Evolutionary conservation across 179 eudicot genomes (phyloP).

Genomic region (Vitellaria paradoxa): DNA sequence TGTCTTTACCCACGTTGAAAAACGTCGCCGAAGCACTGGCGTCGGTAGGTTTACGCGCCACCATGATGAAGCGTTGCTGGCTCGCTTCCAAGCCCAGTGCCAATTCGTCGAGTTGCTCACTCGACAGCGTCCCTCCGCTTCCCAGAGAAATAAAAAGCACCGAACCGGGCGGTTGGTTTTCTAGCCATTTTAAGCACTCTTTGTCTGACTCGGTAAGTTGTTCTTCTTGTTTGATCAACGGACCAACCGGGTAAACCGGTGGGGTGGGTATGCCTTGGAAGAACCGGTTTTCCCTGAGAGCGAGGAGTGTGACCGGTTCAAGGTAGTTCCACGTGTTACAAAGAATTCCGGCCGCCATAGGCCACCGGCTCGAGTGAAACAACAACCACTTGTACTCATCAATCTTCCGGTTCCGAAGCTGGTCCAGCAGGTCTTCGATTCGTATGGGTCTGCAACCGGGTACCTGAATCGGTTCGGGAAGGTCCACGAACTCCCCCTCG

Average conservation of each 20-base stretch:
- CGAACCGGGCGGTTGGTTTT: slow-evolving; percentile 30
- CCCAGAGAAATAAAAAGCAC: slow-evolving; percentile 34
- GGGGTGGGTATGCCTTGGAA: slow-evolving; percentile 7
- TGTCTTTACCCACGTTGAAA: slow-evolving; percentile 14
- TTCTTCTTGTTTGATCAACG: slow-evolving; percentile 20
- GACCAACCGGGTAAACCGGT: slow-evolving; percentile 41
- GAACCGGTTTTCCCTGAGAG: slow-evolving; percentile 19
- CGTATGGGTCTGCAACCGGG: slow-evolving; percentile 43
- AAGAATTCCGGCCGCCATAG: slow-evolving; percentile 35
- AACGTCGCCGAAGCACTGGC: slow-evolving; percentile 13
- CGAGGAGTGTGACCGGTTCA: slow-evolving; percentile 24
- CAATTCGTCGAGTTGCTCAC: slow-evolving; percentile 39
- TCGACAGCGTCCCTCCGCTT: slow-evolving; percentile 43
- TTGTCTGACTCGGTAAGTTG: not conserved
- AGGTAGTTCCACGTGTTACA: slow-evolving; percentile 43
- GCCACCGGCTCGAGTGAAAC: slow-evolving; percentile 24
- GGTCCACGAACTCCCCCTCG: slow-evolving; percentile 32
- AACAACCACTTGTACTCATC: slow-evolving; percentile 23
- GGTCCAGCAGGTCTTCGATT: slow-evolving; percentile 26
- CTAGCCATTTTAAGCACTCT: slow-evolving; percentile 29
- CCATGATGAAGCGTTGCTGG: slow-evolving; percentile 41
- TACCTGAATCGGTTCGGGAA: slow-evolving; percentile 24
- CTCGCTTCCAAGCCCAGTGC: slow-evolving; percentile 56
- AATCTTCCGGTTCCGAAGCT: slow-evolving; percentile 12
- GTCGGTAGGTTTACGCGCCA: slow-evolving; percentile 30